Percentiles rank a stretch among this genome's conserved stretches.
Conservation (phyloP, 2,329 filamentous ascomycete species). For the Ophiostoma australiae region DNA sequence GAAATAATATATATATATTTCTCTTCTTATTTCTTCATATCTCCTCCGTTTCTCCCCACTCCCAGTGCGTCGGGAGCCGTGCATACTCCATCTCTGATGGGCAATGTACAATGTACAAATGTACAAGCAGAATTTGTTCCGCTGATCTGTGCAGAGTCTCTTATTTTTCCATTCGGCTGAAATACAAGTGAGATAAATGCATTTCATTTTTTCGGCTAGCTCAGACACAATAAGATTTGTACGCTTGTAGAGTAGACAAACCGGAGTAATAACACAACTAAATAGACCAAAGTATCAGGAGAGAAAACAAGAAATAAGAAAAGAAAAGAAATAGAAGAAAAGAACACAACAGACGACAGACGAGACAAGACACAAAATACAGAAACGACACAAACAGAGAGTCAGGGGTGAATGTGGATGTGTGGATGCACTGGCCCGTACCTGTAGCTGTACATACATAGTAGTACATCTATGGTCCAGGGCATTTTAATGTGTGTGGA, state of each 20-base stretch:
- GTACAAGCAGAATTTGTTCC: neutral
- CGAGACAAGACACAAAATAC: neutral
- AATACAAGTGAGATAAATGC: neutral
- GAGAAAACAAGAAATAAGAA: neutral
- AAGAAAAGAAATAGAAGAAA: constrained; percentile 3
- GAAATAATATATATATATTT: neutral
- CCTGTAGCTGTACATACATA: neutral
- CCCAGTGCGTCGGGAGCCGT: constrained; percentile 13
- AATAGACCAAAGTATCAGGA: neutral
- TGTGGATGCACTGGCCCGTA: neutral
- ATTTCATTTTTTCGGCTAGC: neutral
- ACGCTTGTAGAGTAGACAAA: neutral
- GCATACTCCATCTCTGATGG: neutral
- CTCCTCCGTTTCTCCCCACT: neutral
- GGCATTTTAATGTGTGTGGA: constrained; percentile 12
- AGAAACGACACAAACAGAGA: neutral
- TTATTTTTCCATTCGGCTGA: neutral
- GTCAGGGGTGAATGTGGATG: constrained; percentile 12
- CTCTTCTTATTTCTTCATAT: constrained; percentile 10
- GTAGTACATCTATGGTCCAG: neutral
- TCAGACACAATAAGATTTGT: neutral
- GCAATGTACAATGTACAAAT: neutral
- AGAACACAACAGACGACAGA: neutral
- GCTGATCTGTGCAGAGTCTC: neutral
- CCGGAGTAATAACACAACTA: neutral